Evolutionary conservation across 345 rosid species (phyloP).

Genomic region (Salix suchowensis): DNA sequence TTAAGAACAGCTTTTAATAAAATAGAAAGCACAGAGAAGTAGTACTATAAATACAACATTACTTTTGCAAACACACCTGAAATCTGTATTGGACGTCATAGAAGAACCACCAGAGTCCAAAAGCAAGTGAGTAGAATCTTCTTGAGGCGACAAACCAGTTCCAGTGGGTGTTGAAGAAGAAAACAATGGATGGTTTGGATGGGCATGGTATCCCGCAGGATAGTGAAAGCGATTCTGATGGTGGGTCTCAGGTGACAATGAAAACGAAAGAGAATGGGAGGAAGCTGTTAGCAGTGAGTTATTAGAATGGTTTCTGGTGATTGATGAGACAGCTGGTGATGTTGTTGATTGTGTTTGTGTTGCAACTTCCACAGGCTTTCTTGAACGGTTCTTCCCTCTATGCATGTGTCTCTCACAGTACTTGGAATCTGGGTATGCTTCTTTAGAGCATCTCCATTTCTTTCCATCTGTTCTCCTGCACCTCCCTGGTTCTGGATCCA

Average conservation of each 20-base stretch:
- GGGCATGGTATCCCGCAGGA: conserved; percentile 22
- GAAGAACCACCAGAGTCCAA: conserved; percentile 43
- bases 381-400: conserved; percentile 94
- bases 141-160: conserved; percentile 28
- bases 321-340: conserved; percentile 22
- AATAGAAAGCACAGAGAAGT: not conserved
- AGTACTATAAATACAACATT: not conserved
- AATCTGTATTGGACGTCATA: conserved; percentile 30
- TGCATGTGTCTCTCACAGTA: conserved; percentile 96
- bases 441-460: conserved; percentile 94
- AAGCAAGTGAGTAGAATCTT: conserved; percentile 34
- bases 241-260: conserved; percentile 25
- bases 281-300: conserved; percentile 14
- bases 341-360: conserved; percentile 17
- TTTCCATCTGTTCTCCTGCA: conserved; percentile 96
- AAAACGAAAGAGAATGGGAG: conserved; percentile 34
- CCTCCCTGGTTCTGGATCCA: conserved; percentile 90
- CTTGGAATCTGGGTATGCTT: conserved; percentile 85
- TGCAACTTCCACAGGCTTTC: conserved; percentile 79
- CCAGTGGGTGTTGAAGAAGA: conserved; percentile 36
- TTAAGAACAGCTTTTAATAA: not conserved
- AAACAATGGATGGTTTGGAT: conserved; percentile 26
- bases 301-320: conserved; percentile 21
- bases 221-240: conserved; percentile 26
- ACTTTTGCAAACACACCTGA: conserved; percentile 36